Percentiles rank a stretch among this genome's conserved stretches.
Conservation (phyloP, 2,329 filamentous ascomycete genomes). For the Talaromyces sp. region DNA sequence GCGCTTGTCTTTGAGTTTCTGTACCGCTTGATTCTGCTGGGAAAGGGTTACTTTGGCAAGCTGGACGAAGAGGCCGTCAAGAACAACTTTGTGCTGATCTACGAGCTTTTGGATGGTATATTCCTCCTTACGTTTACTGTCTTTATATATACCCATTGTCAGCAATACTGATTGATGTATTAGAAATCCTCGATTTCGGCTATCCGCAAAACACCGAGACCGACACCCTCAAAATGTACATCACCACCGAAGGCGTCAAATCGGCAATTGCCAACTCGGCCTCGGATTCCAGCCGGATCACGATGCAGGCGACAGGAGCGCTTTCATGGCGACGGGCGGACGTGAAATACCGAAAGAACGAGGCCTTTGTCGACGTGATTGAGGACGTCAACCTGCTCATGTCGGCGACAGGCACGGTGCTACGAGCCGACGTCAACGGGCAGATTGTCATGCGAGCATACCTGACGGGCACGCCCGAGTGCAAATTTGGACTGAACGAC, state of each 20-base stretch:
- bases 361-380: constrained; percentile 98
- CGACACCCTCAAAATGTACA: constrained; percentile 99
- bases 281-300: constrained; percentile 95
- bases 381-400: constrained; percentile 98
- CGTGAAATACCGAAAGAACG: constrained; percentile 99
- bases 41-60: constrained; percentile 96
- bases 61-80: constrained; percentile 99
- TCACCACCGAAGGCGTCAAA: constrained; percentile 97
- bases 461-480: constrained; percentile 91
- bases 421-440: constrained; percentile 92
- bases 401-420: constrained; percentile 93
- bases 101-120: constrained; percentile 88
- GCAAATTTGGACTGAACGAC: constrained; percentile 98
- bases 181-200: constrained; percentile 97
- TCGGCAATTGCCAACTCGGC: constrained; percentile 62
- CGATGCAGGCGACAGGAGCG: constrained; percentile 97
- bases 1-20: constrained; percentile 97
- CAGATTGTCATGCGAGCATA: constrained; percentile 99
- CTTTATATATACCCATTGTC: background rate
- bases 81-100: constrained; percentile 99
- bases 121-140: constrained; percentile 5
- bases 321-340: constrained; percentile 95
- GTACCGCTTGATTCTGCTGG: constrained; percentile 83
- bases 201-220: constrained; percentile 99
- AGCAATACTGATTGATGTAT: background rate